phyloP scores from a whole-genome alignment of 352 stramenopile genomes.

The Aphanomyces invadans region DNA sequence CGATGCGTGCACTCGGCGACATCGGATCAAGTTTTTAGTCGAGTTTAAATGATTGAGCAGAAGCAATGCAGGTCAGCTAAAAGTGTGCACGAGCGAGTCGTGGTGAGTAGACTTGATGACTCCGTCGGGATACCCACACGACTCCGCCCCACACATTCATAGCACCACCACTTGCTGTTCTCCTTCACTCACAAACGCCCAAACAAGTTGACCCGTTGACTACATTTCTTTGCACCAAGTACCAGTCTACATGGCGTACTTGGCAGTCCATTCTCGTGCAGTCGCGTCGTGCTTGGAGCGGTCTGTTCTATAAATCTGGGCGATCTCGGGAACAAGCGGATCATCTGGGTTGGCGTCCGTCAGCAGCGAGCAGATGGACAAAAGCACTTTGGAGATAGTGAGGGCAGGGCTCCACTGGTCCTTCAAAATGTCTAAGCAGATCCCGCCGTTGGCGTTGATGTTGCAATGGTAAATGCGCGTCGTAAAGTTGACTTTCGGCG shows the following conservation, averaged over 20 bases:
- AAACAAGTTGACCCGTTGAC: neutral
- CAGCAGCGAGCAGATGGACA: constrained; percentile 99
- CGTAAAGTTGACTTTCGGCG: constrained; percentile 97
- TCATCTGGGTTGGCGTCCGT: constrained; percentile 99
- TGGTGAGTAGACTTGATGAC: no score
- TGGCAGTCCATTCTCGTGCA: constrained; percentile 95
- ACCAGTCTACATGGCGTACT: constrained; percentile 95
- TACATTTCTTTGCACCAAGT: constrained; percentile 4
- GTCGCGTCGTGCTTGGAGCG: constrained; percentile 91
- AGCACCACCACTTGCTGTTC: neutral
- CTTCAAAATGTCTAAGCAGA: constrained; percentile 99
- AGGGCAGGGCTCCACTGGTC: constrained; percentile 99
- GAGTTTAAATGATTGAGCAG: neutral
- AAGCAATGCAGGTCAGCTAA: no score
- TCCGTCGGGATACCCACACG: neutral
- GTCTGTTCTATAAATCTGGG: constrained; percentile 94
- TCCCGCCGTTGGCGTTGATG: constrained; percentile 99
- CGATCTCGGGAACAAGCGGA: constrained; percentile 89
- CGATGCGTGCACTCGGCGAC: neutral
- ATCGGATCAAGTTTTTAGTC: neutral
- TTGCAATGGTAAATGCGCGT: constrained; percentile 99
- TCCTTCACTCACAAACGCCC: neutral
- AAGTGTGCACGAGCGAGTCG: no score
- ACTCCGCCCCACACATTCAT: neutral
- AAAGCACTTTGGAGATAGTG: constrained; percentile 98